Evolutionary conservation across 768 basidiomycete species (phyloP), one percentile per base, ranked within the genome.

Genomic region (Russula abietina): DNA sequence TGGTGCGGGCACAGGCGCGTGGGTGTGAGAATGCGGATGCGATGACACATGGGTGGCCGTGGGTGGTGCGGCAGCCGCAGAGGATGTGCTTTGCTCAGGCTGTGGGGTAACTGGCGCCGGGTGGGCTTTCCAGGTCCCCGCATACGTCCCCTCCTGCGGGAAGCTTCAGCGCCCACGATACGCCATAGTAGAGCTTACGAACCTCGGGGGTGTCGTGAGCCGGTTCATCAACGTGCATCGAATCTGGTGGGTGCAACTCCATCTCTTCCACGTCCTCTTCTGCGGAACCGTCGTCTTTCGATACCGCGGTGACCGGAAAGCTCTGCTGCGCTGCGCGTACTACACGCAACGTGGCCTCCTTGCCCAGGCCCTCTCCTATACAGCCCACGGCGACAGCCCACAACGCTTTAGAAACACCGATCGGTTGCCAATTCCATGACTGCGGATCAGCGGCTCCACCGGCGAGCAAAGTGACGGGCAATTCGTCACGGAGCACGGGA

Each of bases 381-480:
- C 78, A 80, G 0, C 83, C 85, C 49, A 80, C 76, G 5, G 88
- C 87, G 73, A 91, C 78, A 69, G 88, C 87, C 89, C 88, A 91
- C 53, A 91, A 73, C 24, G 82, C 77, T 58, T 78, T 77, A 6
- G 86, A 87, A 19, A 91, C 87, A 4, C 89, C 89, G 70, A 86
- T 76, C 1, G 85, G 83, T 60, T 83, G 83, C 89, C 89, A 91
- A 70, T 83, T 87, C 89, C 89, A 91, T 11, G 87, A 76, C 66
- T 89, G 71, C 3, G 67, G 61, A 16, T 60, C 60, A 7, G 55
- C 83, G 0, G 78, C 73, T 58, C 82, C 82, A 11, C 80, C 79
- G 52, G 83, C 80, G 49, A 88, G 70, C 1, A 91, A 70, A 4
- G 75, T 79, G 0, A 85, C 88, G 0, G 89, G 88, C 66, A 91